A percentile compares a stretch with the other conserved stretches of the same genome.
These are phyloP conservation scores for Pascua guehoae DNA, from an alignment of 1,284 basidiomycete genomes.

Conservation along the genomic window DNA sequence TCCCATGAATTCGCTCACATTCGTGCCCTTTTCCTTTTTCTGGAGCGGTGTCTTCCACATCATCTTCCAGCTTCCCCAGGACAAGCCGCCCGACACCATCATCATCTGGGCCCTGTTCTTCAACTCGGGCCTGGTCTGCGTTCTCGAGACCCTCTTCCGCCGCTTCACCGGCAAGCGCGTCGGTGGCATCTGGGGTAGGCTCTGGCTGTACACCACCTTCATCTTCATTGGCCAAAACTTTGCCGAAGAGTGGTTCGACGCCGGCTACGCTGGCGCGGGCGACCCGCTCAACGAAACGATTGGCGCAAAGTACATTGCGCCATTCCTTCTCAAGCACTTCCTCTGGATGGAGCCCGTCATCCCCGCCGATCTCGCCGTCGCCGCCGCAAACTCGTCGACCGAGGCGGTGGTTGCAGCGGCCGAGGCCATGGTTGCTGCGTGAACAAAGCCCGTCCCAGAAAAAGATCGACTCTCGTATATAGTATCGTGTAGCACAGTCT, in stretches of 20 bases:
- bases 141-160: conserved; percentile 11
- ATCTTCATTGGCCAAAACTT: conserved; percentile 20
- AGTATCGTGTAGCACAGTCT: no score
- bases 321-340: no score
- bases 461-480: no score
- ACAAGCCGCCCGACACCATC: conserved; percentile 13
- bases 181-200: conserved; percentile 31
- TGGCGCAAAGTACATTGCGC: no score
- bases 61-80: conserved; percentile 33
- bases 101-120: conserved; percentile 34
- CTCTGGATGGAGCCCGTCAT: no score
- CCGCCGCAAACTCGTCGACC: no score
- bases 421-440: no score
- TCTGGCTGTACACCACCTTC: conserved; percentile 38
- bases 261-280: neutral
- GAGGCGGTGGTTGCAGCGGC: no score
- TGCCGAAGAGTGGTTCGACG: conserved; percentile 31
- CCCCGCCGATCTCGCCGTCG: no score
- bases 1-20: conserved; percentile 23
- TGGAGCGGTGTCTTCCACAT: conserved; percentile 40
- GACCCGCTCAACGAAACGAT: no score
- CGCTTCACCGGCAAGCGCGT: conserved; percentile 30
- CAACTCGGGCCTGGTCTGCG: conserved; percentile 31
- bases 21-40: conserved; percentile 33
- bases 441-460: no score